Percentiles rank a stretch among this genome's conserved stretches.
phyloP scores from a whole-genome alignment of 208 protist genomes.

The Tritrichomonas musculus region DNA sequence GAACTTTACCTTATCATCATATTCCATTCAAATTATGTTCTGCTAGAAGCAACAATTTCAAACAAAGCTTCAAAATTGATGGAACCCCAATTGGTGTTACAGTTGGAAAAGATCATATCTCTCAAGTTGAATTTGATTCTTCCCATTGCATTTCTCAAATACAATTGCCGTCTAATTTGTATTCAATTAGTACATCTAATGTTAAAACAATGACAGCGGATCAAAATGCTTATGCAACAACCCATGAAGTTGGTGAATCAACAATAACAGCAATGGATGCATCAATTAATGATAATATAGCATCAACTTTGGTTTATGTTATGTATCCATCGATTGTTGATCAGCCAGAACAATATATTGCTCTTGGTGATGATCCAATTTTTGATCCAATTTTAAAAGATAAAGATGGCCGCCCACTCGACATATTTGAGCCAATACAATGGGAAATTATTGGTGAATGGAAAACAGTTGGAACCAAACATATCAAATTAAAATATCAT shows the following conservation, averaged over 20 bases:
- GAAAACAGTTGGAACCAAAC: background rate
- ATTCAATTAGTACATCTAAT: background rate
- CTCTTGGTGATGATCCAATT: background rate
- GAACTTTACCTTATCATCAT: background rate
- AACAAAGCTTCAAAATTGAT: background rate
- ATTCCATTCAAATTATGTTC: conserved; percentile 32
- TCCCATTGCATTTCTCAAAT: background rate
- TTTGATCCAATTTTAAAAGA: background rate
- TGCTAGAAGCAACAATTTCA: background rate
- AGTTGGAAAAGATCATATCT: too few relatives aligned
- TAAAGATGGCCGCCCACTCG: background rate
- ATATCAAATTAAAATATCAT: background rate
- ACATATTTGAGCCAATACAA: background rate
- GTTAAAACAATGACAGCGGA: background rate
- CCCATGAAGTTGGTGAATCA: background rate
- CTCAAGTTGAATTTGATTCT: too few relatives aligned
- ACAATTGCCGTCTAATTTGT: too few relatives aligned
- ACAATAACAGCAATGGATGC: background rate
- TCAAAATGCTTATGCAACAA: background rate
- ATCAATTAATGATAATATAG: background rate
- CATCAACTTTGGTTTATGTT: background rate
- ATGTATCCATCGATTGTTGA: background rate
- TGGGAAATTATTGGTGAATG: background rate
- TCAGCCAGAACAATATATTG: background rate
- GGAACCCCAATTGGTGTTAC: too few relatives aligned